Conservation (phyloP, 768 basidiomycete species). For the Boletus vermiculosoides region DNA sequence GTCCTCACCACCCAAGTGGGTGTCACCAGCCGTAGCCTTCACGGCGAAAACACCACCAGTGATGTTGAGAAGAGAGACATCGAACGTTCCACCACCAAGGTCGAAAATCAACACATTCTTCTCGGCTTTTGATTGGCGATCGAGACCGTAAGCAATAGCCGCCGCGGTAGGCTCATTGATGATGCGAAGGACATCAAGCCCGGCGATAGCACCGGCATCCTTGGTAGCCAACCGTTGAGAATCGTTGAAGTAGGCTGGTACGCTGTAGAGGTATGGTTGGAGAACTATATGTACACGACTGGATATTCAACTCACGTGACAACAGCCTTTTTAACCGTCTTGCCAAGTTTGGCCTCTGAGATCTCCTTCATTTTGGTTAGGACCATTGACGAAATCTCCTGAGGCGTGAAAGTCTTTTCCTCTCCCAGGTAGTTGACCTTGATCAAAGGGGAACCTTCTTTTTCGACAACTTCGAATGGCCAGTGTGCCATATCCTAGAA, state of each 20-base stretch:
- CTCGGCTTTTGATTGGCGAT: slow-evolving; percentile 91
- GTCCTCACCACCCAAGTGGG: slow-evolving; percentile 99
- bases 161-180: slow-evolving; percentile 99
- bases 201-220: slow-evolving; percentile 97
- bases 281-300: slow-evolving; percentile 2
- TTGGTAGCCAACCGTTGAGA: slow-evolving; percentile 99
- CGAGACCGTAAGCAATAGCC: slow-evolving; percentile 98
- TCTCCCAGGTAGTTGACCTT: slow-evolving; percentile 94
- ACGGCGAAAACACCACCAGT: slow-evolving; percentile 98
- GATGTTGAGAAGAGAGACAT: slow-evolving; percentile 98
- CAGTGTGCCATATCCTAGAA: slow-evolving; percentile 90
- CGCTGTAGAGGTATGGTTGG: slow-evolving; percentile 41
- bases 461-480: slow-evolving; percentile 97
- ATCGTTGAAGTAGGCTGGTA: slow-evolving; percentile 99
- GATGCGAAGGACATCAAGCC: slow-evolving; percentile 99
- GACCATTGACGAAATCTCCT: slow-evolving; percentile 99
- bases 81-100: slow-evolving; percentile 99
- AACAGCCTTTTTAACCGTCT: slow-evolving; percentile 97
- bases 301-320: slow-evolving; percentile 72
- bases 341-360: slow-evolving; percentile 98
- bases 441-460: slow-evolving; percentile 96
- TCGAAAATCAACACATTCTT: slow-evolving; percentile 99
- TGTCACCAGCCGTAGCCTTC: slow-evolving; percentile 99
- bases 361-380: slow-evolving; percentile 99
- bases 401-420: slow-evolving; percentile 94